Evolutionary conservation across 1,284 basidiomycete genomes (phyloP).

Genomic region (Grifola frondosa): DNA sequence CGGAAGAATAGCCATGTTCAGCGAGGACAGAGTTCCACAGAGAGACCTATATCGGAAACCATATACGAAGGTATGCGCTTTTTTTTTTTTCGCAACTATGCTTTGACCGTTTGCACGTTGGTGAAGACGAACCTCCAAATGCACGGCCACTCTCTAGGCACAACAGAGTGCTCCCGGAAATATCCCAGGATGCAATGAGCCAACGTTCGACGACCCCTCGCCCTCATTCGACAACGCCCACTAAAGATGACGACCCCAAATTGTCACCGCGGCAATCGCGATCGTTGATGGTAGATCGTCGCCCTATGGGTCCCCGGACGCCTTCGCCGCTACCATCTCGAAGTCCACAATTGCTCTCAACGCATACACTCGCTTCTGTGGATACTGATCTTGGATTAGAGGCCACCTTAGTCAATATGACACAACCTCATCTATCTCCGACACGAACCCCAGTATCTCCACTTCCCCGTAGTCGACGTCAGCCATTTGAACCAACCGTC

Average conservation of each 20-base stretch:
- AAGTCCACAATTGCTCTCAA: constrained; percentile 21
- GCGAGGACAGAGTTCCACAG: constrained; percentile 45
- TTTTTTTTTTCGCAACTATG: neutral
- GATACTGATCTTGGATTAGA: constrained; percentile 46
- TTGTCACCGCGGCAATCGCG: constrained; percentile 38
- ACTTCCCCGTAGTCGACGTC: constrained; percentile 69
- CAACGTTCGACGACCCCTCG: constrained; percentile 42
- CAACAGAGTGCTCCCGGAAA: constrained; percentile 27
- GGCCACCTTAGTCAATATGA: constrained; percentile 35
- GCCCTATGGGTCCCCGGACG: constrained; percentile 67
- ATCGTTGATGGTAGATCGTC: constrained; percentile 37
- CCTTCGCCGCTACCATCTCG: constrained; percentile 62
- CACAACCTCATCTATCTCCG: constrained; percentile 30
- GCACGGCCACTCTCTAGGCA: constrained; percentile 54
- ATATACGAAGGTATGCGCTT: constrained; percentile 71
- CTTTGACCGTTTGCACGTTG: neutral
- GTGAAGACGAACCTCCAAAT: constrained; percentile 58
- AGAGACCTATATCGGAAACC: constrained; percentile 56
- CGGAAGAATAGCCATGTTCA: constrained; percentile 80
- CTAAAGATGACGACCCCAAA: constrained; percentile 15
- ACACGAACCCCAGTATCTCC: constrained; percentile 34
- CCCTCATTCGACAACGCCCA: constrained; percentile 22
- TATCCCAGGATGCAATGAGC: constrained; percentile 37
- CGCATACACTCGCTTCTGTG: constrained; percentile 36
- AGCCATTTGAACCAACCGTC: constrained; percentile 52